Evolutionary conservation across 2,329 filamentous ascomycete species (phyloP), one percentile per base, ranked within the genome.

Genomic region (Penicillium sp.): DNA sequence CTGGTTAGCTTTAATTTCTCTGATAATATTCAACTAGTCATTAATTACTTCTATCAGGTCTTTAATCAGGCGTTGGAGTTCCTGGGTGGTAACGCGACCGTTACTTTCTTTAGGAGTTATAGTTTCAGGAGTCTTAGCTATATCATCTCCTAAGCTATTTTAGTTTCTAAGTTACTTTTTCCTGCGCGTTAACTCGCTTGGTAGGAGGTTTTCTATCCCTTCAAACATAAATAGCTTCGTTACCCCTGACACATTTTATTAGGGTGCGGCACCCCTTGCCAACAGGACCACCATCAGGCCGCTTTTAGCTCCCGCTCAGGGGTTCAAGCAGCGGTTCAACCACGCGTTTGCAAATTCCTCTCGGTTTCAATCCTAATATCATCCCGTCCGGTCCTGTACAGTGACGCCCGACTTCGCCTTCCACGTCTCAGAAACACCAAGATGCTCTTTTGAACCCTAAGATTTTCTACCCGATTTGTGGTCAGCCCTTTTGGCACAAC

Each of bases 221-320:
- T 19, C 4, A 47, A 47, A 47, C 17, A 4, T 47, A 17, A 47
- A 47, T 19, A 47, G 45, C 45, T 47, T 47, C 45, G 45, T 19
- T 47, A 47, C 45, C 17, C 45, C 45, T 47, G 45, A 47, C 45
- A 17, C 45, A 17, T 47, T 47, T 47, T 47, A 17, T 47, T 47
- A 17, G 45, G 45, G 45, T 47, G 45, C 45, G 45, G 45, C 17
- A 47, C 45, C 45, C 45, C 45, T 47, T 47, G 17, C 45, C 17
- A 17, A 19, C 17, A 17, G 45, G 45, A 21, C 46, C 7, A 23
- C n/a, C n/a, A 21, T 48, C 46, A n/a, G 46, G 46, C 46, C 46
- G 46, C 46, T 48, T 48, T 48, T 48, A 48, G 46, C 19, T 48
- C 46, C 46, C 46, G 46, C 13, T 48, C 46, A 47, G 45, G 45